A percentile compares a stretch with the other conserved stretches of the same genome.
Conservation (phyloP, 2,329 filamentous ascomycete genomes). For the Bisporella sp. region DNA sequence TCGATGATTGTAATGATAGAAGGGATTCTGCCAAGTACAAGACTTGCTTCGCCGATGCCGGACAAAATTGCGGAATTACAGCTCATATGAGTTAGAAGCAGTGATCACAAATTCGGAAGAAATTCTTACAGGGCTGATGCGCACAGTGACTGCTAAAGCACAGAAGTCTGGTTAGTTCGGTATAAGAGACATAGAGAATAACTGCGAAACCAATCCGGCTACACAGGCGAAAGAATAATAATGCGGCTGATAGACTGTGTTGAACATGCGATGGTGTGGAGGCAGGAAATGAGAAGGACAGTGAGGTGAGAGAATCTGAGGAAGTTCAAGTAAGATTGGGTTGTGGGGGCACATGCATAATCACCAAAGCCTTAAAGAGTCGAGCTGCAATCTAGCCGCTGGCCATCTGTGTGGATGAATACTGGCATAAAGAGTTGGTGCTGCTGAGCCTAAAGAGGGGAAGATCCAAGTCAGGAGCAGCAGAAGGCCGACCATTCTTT, state of each 20-base stretch:
- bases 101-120: not conserved
- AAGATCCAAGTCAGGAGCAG: too few species aligned
- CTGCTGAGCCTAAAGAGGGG: too few species aligned
- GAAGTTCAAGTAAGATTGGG: too few species aligned
- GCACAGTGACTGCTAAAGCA: not conserved
- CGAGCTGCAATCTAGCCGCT: too few species aligned
- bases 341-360: too few species aligned
- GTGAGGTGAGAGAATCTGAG: not conserved
- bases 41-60: constrained; percentile 9
- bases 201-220: not conserved
- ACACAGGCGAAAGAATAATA: not conserved
- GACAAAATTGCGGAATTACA: constrained; percentile 6
- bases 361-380: too few species aligned
- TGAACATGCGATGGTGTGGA: not conserved
- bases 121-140: not conserved
- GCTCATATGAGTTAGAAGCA: not conserved
- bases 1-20: constrained; percentile 12
- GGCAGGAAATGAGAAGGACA: not conserved
- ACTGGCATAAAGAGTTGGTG: too few species aligned
- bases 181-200: not conserved
- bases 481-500: too few species aligned
- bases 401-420: too few species aligned
- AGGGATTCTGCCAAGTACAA: constrained; percentile 11
- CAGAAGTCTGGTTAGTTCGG: not conserved
- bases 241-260: not conserved